Evolutionary conservation across 176 grass and related monocot genomes (phyloP), one percentile per base, ranked within the genome.

Genomic region (Rhynchospora breviuscula): DNA sequence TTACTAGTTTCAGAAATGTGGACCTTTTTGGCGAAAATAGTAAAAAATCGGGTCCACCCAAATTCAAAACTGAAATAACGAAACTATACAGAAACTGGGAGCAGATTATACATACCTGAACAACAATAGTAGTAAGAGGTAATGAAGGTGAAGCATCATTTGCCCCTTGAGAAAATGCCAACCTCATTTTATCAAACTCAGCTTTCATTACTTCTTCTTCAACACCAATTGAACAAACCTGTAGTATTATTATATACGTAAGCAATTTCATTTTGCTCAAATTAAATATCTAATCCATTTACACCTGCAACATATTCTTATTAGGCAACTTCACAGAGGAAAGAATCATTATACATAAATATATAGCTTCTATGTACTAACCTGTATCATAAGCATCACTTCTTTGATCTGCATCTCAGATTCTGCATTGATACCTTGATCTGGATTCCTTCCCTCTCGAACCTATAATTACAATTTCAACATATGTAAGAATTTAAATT

Each of bases 301-400:
- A 23, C 6, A 54, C 17, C 22, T 13, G 45, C 23, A 56, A 15
- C 13, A 77, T 77, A 52, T 52, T 56, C 10, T 53, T 56, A 33
- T 49, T 31, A 18, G 22, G 49, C 2, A 7, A 15, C 73, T 56
- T 6, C 47, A 52, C 64, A 74, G 21, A 21, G 6, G 29, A 23
- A 54, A 29, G 26, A 29, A 29, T 29, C 26, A 29, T 29, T 29
- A 29, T 29, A n/a, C n/a, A n/a, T n/a, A n/a, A n/a, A n/a, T n/a
- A 70, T 70, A 70, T 70, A 77, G 73, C 49, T 56, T 77, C 51
- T 77, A 14, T 79, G 67, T 63, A 67, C 53, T 53, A 78, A 95
- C 95, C 92, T 95, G 96, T 59, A 99, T 80, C 70, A 99, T 93
- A 86, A 99, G 81, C 96, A 99, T 99, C 79, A 99, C 93, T 93